These are phyloP conservation scores for Steccherinum ochraceum DNA, from an alignment of 768 basidiomycete species.

Conservation along the genomic window DNA sequence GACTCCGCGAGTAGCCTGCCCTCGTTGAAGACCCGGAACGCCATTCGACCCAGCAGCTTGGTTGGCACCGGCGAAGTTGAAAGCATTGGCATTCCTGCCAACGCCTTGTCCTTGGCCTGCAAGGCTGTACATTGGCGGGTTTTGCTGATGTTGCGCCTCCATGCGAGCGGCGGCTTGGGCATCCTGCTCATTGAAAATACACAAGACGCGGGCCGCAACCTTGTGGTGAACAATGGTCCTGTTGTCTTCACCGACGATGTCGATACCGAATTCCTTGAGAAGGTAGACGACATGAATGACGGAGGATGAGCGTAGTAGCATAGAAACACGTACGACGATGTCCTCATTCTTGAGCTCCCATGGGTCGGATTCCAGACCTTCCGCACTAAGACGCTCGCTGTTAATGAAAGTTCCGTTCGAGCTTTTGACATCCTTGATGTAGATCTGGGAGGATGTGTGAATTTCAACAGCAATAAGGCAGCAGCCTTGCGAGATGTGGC, in stretches of 20 bases:
- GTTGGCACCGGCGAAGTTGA: conserved; percentile 36
- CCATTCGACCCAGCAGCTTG: conserved; percentile 16
- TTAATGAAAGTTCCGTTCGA: conserved; percentile 99
- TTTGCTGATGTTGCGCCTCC: conserved; percentile 50
- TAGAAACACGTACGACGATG: conserved; percentile 68
- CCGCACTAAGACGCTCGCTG: conserved; percentile 82
- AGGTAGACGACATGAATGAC: conserved; percentile 5
- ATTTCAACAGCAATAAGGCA: conserved; percentile 10
- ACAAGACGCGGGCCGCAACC: conserved; percentile 90
- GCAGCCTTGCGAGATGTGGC: not conserved
- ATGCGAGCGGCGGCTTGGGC: conserved; percentile 65
- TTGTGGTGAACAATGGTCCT: conserved; percentile 98
- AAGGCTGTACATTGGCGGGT: conserved; percentile 23
- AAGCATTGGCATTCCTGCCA: conserved; percentile 34
- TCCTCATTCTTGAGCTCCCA: conserved; percentile 94
- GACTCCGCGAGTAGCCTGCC: conserved; percentile 54
- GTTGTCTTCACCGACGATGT: conserved; percentile 98
- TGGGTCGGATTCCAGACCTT: conserved; percentile 87
- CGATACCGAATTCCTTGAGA: conserved; percentile 93
- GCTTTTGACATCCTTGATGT: conserved; percentile 96
- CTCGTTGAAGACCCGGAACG: conserved; percentile 35
- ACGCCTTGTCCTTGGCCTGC: conserved; percentile 26
- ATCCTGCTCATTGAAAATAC: conserved; percentile 84
- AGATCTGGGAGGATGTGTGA: conserved; percentile 54
- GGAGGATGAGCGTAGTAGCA: conserved; percentile 1